phyloP scores from a whole-genome alignment of 495 filamentous ascomycete genomes.

The Penicillium fimorum region DNA sequence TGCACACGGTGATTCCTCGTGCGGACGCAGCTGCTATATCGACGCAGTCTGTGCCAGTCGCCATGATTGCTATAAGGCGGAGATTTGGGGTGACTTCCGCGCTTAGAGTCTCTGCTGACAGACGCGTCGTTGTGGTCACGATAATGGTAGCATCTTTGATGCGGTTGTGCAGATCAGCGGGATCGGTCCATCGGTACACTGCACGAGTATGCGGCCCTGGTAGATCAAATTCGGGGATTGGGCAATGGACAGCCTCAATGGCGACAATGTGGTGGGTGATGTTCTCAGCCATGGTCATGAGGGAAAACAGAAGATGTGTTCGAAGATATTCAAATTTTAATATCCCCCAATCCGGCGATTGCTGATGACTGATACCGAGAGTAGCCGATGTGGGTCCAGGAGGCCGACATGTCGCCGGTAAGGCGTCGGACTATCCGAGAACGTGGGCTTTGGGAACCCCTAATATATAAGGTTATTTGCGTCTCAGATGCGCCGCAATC shows the following conservation, averaged over 20 bases:
- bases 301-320: background rate
- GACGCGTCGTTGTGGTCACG: slow-evolving; percentile 39
- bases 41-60: slow-evolving; percentile 52
- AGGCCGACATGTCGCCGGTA: background rate
- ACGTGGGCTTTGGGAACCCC: background rate
- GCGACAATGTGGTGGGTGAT: slow-evolving; percentile 42
- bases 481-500: too few species aligned
- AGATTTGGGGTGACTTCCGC: slow-evolving; percentile 32
- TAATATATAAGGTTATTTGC: too few species aligned
- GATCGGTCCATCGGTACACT: slow-evolving; percentile 34
- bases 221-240: slow-evolving; percentile 41
- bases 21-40: slow-evolving; percentile 45
- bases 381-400: slow-evolving; percentile 1
- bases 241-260: slow-evolving; percentile 46
- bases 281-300: background rate
- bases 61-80: slow-evolving; percentile 48
- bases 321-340: background rate
- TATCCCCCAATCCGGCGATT: too few species aligned
- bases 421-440: background rate
- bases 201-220: slow-evolving; percentile 33
- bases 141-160: slow-evolving; percentile 50
- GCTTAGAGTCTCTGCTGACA: slow-evolving; percentile 36
- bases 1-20: slow-evolving; percentile 44
- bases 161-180: slow-evolving; percentile 34
- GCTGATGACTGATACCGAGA: slow-evolving; percentile 1